These are phyloP conservation scores for Chenopodium suecicum DNA, from an alignment of 148 eudicot species.

Conservation along the genomic window DNA sequence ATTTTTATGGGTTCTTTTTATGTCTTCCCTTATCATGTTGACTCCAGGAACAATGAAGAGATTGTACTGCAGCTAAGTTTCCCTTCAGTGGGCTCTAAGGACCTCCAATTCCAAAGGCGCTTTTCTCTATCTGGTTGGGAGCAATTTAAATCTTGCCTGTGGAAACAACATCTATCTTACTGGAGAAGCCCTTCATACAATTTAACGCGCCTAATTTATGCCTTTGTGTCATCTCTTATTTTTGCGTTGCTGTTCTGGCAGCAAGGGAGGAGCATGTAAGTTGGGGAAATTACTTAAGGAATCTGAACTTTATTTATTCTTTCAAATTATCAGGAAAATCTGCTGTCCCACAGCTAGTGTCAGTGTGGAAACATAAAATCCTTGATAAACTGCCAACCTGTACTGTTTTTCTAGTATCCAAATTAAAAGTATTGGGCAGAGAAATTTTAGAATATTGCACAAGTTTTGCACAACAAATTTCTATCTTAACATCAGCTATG, in stretches of 20 bases:
- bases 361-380: slow-evolving; percentile 5
- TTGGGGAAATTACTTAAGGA: slow-evolving; percentile 6
- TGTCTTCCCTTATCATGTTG: slow-evolving; percentile 10
- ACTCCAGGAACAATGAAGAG: slow-evolving; percentile 53
- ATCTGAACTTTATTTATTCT: slow-evolving; percentile 9
- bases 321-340: not conserved
- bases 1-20: not conserved
- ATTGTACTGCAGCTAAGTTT: slow-evolving; percentile 42
- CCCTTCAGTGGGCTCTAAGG: slow-evolving; percentile 59
- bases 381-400: not conserved
- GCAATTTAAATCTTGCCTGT: slow-evolving; percentile 71
- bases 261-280: slow-evolving; percentile 70
- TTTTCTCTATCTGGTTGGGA: slow-evolving; percentile 70
- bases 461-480: not conserved
- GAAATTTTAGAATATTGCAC: not conserved
- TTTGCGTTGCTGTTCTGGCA: slow-evolving; percentile 70
- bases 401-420: no score
- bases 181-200: slow-evolving; percentile 92
- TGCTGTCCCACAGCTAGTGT: not conserved
- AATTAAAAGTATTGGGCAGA: no score
- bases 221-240: slow-evolving; percentile 44
- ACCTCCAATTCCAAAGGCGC: slow-evolving; percentile 49
- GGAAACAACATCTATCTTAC: slow-evolving; percentile 78
- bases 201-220: slow-evolving; percentile 40
- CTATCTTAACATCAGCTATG: not conserved